Percentiles rank a stretch among this genome's conserved stretches.
Conservation (phyloP, 352 stramenopile species). For the Phytophthora multivora region DNA sequence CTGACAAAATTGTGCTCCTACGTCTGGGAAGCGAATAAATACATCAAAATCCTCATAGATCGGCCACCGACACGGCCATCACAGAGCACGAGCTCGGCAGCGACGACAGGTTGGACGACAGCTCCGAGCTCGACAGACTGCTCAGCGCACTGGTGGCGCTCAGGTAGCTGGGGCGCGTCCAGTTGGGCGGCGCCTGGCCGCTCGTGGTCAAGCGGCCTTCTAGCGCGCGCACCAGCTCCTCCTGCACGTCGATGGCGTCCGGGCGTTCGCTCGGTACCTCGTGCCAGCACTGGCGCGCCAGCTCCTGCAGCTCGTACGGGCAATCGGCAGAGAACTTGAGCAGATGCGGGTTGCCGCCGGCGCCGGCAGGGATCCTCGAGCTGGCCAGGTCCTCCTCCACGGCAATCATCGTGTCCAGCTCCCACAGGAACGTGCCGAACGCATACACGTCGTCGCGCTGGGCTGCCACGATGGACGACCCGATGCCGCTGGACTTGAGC, state of each 20-base stretch:
- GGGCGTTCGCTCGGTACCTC: conserved; percentile 47
- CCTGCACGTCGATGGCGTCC: conserved; percentile 74
- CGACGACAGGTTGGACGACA: conserved; percentile 44
- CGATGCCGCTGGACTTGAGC: conserved; percentile 28
- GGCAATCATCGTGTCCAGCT: conserved; percentile 76
- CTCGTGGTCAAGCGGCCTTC: conserved; percentile 65
- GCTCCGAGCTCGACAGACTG: conserved; percentile 53
- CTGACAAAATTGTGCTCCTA: conserved; percentile 39
- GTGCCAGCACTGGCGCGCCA: conserved; percentile 71
- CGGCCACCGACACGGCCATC: conserved; percentile 36
- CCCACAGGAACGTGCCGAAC: conserved; percentile 76
- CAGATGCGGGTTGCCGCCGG: conserved; percentile 49
- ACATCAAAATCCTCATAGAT: conserved; percentile 39
- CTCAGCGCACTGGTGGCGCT: conserved; percentile 40
- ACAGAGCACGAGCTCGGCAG: conserved; percentile 46
- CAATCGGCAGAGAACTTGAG: conserved; percentile 72
- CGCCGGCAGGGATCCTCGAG: conserved; percentile 15
- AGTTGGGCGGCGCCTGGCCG: conserved; percentile 49
- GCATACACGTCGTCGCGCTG: conserved; percentile 67
- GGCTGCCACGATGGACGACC: conserved; percentile 20
- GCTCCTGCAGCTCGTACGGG: conserved; percentile 53
- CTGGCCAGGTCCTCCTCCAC: conserved; percentile 58
- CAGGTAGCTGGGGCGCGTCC: conserved; percentile 58
- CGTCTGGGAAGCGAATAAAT: conserved; percentile 37
- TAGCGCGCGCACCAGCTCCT: conserved; percentile 71